phyloP scores from a whole-genome alignment of 176 grass and related monocot species.

The Triticum urartu region DNA sequence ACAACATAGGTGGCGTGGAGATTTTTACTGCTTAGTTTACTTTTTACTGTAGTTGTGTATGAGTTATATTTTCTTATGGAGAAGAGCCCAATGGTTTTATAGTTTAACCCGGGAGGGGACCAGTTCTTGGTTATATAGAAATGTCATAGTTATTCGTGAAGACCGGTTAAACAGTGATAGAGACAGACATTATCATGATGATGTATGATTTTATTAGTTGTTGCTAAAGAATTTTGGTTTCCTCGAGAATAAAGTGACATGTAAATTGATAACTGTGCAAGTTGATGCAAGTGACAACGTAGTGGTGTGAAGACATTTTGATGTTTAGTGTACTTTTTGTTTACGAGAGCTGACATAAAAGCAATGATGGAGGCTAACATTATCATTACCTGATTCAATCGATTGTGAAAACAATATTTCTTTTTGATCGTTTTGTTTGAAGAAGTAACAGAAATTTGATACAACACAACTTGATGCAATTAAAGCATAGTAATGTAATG shows the following conservation, averaged over 20 bases:
- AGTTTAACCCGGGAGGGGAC: not conserved
- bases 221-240: not conserved
- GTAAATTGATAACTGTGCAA: not conserved
- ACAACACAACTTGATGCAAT: not conserved
- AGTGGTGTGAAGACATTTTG: not conserved
- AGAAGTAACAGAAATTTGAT: not conserved
- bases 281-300: not conserved
- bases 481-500: not conserved
- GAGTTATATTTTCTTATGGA: not conserved
- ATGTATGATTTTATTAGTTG: accelerated
- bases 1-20: accelerated
- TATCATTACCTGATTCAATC: too few relatives aligned
- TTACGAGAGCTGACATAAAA: not conserved
- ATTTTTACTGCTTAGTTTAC: not conserved
- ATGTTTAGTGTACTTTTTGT: not conserved
- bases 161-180: not conserved
- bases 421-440: not conserved
- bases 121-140: not conserved
- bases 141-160: accelerated
- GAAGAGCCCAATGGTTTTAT: not conserved
- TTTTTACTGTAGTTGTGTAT: not conserved
- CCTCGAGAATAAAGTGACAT: not conserved
- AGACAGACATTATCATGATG: not conserved
- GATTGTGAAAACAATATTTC: too few relatives aligned
- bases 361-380: not conserved